Evolutionary conservation across 768 basidiomycete genomes (phyloP).

Genomic region (Phaffia australis): DNA sequence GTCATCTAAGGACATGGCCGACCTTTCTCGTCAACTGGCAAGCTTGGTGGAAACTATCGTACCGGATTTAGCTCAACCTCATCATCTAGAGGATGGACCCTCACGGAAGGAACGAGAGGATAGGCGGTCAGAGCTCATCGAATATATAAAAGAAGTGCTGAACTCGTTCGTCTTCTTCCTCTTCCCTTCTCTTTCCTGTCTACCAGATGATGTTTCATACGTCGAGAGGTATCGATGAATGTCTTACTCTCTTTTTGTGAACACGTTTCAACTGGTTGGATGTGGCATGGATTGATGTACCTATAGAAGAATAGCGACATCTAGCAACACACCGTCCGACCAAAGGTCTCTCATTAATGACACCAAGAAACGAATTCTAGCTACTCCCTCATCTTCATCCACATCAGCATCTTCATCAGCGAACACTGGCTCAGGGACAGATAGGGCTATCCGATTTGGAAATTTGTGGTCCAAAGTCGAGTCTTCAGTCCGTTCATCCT

Average conservation of each 20-base stretch:
- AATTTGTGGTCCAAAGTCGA: constrained; percentile 12
- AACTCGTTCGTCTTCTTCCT: not conserved
- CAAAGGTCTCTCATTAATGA: constrained; percentile 15
- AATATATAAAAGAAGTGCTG: constrained; percentile 7
- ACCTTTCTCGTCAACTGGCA: no score
- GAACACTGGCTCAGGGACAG: constrained; percentile 17
- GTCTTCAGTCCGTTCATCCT: constrained; percentile 19
- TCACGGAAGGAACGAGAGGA: constrained; percentile 1
- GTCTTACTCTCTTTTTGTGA: not conserved
- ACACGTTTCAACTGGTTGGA: not conserved
- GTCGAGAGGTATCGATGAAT: not conserved
- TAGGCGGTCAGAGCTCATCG: constrained; percentile 7
- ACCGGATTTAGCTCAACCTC: not conserved
- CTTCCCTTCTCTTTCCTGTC: not conserved
- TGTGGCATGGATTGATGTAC: not conserved
- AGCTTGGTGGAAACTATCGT: no score
- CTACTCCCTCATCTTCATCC: constrained; percentile 5
- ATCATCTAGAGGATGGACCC: not conserved
- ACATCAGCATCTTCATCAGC: constrained; percentile 12
- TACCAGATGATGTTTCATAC: no score
- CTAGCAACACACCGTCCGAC: not conserved
- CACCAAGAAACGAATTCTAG: constrained; percentile 12
- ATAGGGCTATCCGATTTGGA: constrained; percentile 10
- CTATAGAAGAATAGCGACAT: not conserved
- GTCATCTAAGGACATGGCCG: no score